Base-by-base conservation (phyloP, 1,139 yeast genomes). In the Magnusiomyces ingens region DNA sequence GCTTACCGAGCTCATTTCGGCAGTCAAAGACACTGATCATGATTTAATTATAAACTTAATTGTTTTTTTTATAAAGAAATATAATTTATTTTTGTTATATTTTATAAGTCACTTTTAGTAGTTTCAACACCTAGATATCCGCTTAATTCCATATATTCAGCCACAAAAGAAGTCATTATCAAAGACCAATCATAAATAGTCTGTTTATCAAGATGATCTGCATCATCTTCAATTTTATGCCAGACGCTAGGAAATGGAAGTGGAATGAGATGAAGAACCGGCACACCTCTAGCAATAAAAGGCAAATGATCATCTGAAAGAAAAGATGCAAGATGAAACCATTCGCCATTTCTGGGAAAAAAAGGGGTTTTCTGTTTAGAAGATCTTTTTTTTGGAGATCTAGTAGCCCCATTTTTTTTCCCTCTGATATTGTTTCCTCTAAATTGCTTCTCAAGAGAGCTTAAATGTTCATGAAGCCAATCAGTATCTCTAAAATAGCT, bases 301-400 rank as follows among this genome's bases (percentile, higher is more conserved):
- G 84, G 84, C 11, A 75, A 58, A 59, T 80, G 85, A 57, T 80
- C 84, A 59, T 80, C 85, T 12, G 71, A 78, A 49, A 80, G 70
- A 29, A 57, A 55, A 0, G 73, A 71, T 2, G 65, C 67, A 49
- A 49, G 50, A n/a, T 52, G 51, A 40, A 55, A 64, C 38, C 45
- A 36, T 2, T 8, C 18, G 32, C 32, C 22, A 6, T 26, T 19
- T 17, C 38, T 37, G 19, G 45, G 61, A 58, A 54, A 64, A 64
- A 42, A 56, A 58, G 15, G 58, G 3, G 8, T n/a, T 13, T 36
- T 36, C 18, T 26, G 15, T 2, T 15, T 4, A 32, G 13, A 5
- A 40, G 44, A 40, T 40, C 22, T 40, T 15, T n/a, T 37, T 37
- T 37, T 37, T 5, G 13, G 6, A 21, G 19, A n/a, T 29, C 47